Evolutionary conservation across 371 early-diverging fungal genomes (phyloP).

Genomic region (Mortierella sp.): DNA sequence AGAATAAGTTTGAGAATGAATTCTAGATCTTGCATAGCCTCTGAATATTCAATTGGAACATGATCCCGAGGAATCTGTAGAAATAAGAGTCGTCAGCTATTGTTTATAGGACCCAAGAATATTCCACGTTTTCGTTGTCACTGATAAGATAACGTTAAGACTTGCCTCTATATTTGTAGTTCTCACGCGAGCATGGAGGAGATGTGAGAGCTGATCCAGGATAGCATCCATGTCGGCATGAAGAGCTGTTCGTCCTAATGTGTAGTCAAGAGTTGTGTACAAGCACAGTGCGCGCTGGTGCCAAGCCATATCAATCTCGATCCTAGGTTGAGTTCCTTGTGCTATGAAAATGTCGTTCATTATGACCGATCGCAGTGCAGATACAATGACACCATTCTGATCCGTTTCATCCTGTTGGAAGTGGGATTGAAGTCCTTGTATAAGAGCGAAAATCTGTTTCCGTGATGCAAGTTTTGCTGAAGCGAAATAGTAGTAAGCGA

Average conservation of each 20-base stretch:
- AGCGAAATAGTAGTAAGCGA: conserved; percentile 36
- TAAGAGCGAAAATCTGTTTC: conserved; percentile 49
- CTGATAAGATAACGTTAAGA: too few species aligned
- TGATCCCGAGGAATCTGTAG: conserved; percentile 35
- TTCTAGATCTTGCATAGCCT: conserved; percentile 50
- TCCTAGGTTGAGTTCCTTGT: conserved; percentile 4
- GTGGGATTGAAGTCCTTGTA: conserved; percentile 41
- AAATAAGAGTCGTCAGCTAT: not conserved
- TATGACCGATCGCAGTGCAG: conserved; percentile 45
- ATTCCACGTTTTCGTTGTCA: not conserved
- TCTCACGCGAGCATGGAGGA: conserved; percentile 35
- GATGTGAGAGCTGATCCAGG: conserved; percentile 37
- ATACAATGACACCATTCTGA: conserved; percentile 36
- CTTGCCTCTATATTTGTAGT: conserved; percentile 50
- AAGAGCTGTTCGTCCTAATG: conserved; percentile 49
- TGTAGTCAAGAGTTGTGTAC: conserved; percentile 51
- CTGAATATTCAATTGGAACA: conserved; percentile 31
- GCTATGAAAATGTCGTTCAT: conserved; percentile 33
- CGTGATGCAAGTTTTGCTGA: conserved; percentile 46
- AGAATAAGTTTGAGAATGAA: conserved; percentile 53
- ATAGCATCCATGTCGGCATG: conserved; percentile 41
- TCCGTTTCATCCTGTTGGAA: conserved; percentile 39
- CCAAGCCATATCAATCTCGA: conserved; percentile 55
- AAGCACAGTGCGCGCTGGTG: conserved; percentile 53
- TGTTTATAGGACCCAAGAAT: not conserved